A percentile compares a stretch with the other conserved stretches of the same genome.
These are phyloP conservation scores for Pisolithus sp. DNA, from an alignment of 768 basidiomycete species.

Conservation along the genomic window DNA sequence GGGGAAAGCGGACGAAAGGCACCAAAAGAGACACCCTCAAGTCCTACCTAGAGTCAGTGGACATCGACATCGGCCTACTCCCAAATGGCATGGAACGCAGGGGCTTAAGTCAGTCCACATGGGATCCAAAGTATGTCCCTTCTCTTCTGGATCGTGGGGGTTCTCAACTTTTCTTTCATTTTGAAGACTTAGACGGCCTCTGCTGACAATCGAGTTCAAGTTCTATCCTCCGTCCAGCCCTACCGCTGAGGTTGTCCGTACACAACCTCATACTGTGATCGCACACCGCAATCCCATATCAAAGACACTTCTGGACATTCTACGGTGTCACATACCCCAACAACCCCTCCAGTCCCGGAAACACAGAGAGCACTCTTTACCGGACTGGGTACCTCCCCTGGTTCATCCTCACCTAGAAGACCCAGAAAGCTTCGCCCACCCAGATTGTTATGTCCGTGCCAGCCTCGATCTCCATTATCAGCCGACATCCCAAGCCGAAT, in stretches of 20 bases:
- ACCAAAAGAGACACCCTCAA: conserved; percentile 62
- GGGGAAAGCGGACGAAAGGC: conserved; percentile 25
- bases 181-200: conserved; percentile 56
- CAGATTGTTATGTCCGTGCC: conserved; percentile 58
- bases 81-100: conserved; percentile 79
- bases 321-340: conserved; percentile 39
- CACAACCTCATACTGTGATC: conserved; percentile 44
- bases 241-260: conserved; percentile 28
- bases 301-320: conserved; percentile 41
- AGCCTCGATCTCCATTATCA: conserved; percentile 21
- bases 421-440: conserved; percentile 47
- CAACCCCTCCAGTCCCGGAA: conserved; percentile 15
- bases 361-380: conserved; percentile 35
- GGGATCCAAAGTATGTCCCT: conserved; percentile 67
- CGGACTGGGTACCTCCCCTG: conserved; percentile 53
- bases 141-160: conserved; percentile 7
- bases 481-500: conserved; percentile 23
- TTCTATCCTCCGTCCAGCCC: conserved; percentile 50
- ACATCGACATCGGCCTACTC: conserved; percentile 71
- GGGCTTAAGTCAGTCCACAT: conserved; percentile 73
- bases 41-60: conserved; percentile 57
- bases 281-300: conserved; percentile 57
- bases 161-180: conserved; percentile 7
- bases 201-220: conserved; percentile 69
- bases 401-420: conserved; percentile 49